Base-by-base conservation (phyloP, 2,329 filamentous ascomycete genomes). In the Aspergillus oerlinghausenensis region DNA sequence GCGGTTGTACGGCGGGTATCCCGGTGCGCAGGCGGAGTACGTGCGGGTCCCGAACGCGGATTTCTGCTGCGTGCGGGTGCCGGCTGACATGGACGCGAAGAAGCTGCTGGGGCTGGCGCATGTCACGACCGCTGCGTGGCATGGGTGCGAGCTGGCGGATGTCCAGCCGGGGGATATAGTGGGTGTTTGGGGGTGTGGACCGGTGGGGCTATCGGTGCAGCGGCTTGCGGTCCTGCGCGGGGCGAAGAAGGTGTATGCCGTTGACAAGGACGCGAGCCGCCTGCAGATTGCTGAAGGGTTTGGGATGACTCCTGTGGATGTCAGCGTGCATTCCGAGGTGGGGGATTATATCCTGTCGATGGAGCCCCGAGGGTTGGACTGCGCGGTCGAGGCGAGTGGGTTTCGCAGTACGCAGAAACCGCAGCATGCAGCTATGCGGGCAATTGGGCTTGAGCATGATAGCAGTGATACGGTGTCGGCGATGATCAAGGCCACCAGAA, bases 21-120 rank as follows among this genome's bases (percentile, higher is more conserved):
- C 72, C 14, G 71, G 72, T 19, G 63, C 70, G 38, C 71, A 74
- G 58, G 72, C 72, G 2, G 72, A 74, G 58, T 74, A 63, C 56
- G 70, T 67, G 49, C 70, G 69, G 6, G 70, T 68, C 9, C 72
- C 72, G 6, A 70, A 71, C 55, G 71, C 70, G 2, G 70, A 73
- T 54, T 43, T 73, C 11, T 63, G 60, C 19, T 69, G 67, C 50
- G 60, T 72, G 35, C 64, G 66, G 55, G 65, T 60, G 9, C 69
- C 70, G 3, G 52, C 58, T 2, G 56, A 67, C 26, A 48, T 70
- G 3, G 59, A 63, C 4, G 61, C 69, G 0, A 64, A 67, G 55
- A 71, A 71, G 51, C 57, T 70, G 1, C 65, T 73, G 1, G 68
- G 61, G 4, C 58, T 73, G 4, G 59, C 65, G 2, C 66, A 75